Conservation (phyloP, 192 early-diverging fungal genomes). For the Haplosporangium gracile region DNA sequence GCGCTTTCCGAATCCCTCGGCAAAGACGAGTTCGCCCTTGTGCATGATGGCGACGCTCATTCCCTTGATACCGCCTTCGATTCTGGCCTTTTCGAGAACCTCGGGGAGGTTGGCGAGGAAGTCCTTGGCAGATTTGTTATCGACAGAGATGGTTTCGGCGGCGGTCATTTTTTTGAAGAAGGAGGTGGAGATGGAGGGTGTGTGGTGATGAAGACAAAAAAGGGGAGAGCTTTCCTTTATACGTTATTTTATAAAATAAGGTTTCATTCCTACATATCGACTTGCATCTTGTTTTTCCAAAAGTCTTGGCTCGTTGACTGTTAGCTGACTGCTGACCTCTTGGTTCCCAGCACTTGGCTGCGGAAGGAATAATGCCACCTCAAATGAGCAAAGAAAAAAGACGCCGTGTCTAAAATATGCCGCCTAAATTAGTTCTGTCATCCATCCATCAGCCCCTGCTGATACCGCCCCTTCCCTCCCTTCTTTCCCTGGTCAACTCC, state of each 20-base stretch:
- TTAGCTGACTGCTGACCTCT: too few species aligned
- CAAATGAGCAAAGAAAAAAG: too few species aligned
- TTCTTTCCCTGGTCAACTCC: neutral
- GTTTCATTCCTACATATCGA: too few species aligned
- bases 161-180: neutral
- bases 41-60: conserved; percentile 9
- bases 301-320: too few species aligned
- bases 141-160: neutral
- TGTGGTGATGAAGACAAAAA: neutral
- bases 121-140: neutral
- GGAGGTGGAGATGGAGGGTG: neutral
- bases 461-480: too few species aligned
- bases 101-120: neutral
- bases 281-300: too few species aligned
- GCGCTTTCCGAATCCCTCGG: conserved; percentile 21
- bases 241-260: neutral
- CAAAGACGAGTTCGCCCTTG: conserved; percentile 23
- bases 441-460: too few species aligned
- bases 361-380: too few species aligned
- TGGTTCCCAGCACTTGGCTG: too few species aligned
- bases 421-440: too few species aligned
- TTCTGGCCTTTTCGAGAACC: conserved; percentile 2
- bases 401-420: too few species aligned
- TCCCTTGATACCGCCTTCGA: conserved; percentile 4
- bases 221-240: neutral